Evolutionary conservation across 108 stramenopile genomes (phyloP), one percentile per base, ranked within the genome.

Genomic region (Bacterosira constricta): DNA sequence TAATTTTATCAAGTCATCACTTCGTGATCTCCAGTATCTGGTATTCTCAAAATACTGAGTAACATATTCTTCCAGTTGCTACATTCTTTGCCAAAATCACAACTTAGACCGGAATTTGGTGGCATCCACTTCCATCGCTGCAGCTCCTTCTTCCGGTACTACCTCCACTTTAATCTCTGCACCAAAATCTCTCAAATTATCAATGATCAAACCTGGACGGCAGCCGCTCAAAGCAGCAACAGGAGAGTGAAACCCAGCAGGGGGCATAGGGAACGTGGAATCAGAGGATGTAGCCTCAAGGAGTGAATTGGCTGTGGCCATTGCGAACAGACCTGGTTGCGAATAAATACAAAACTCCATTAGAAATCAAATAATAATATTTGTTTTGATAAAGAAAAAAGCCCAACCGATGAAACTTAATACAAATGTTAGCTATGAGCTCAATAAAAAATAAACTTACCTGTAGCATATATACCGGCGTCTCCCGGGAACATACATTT

Each of bases 391-490:
- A n/a, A n/a, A n/a, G n/a, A n/a, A n/a, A n/a, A n/a, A n/a, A n/a
- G n/a, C n/a, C n/a, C n/a, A n/a, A n/a, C n/a, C n/a, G n/a, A n/a
- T n/a, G n/a, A n/a, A n/a, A n/a, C n/a, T n/a, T n/a, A n/a, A n/a
- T n/a, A n/a, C n/a, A n/a, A n/a, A n/a, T n/a, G n/a, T n/a, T n/a
- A n/a, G n/a, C n/a, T n/a, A n/a, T n/a, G n/a, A n/a, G n/a, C n/a
- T n/a, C n/a, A n/a, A n/a, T n/a, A n/a, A n/a, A n/a, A n/a, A n/a
- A n/a, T n/a, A n/a, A n/a, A n/a, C n/a, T n/a, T n/a, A 1, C 69
- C 69, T 7, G 69, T 71, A n/a, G 69, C 69, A 61, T 71, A 71
- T 11, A 71, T 49, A 15, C 69, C 69, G 29, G 69, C 27, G 61
- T 71, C 69, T 15, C 69, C 69, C 9, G 58, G 69, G 25, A 71